These are phyloP conservation scores for Yarrowia sp. DNA, from an alignment of 805 yeast genomes.

Conservation along the genomic window DNA sequence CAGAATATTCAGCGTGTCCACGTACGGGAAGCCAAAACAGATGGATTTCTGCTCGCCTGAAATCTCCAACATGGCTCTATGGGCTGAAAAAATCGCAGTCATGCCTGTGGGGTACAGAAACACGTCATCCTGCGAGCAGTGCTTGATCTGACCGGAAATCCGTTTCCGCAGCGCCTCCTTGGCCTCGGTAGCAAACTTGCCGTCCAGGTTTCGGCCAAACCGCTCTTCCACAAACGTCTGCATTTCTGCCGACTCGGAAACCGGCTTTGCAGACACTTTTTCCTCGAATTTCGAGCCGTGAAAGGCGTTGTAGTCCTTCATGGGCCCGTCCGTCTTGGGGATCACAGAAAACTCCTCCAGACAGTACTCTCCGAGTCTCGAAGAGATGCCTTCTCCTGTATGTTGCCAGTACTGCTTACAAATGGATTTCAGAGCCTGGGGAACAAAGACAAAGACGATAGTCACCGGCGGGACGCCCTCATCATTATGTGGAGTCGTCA, in stretches of 20 bases:
- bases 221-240: slow-evolving; percentile 81
- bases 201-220: slow-evolving; percentile 86
- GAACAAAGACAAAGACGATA: slow-evolving; percentile 82
- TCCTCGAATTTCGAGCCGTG: slow-evolving; percentile 17
- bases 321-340: slow-evolving; percentile 43
- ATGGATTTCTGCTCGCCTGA: slow-evolving; percentile 58
- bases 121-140: slow-evolving; percentile 64
- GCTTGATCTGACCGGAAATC: slow-evolving; percentile 70
- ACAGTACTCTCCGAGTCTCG: slow-evolving; percentile 86
- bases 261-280: slow-evolving; percentile 40
- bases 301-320: slow-evolving; percentile 4
- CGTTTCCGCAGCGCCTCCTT: slow-evolving; percentile 75
- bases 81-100: slow-evolving; percentile 88
- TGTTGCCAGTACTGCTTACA: slow-evolving; percentile 97
- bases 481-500: slow-evolving; percentile 60
- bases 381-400: slow-evolving; percentile 94
- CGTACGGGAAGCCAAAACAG: slow-evolving; percentile 96
- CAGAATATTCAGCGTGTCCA: slow-evolving; percentile 85
- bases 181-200: slow-evolving; percentile 76
- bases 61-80: slow-evolving; percentile 52
- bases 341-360: slow-evolving; percentile 59
- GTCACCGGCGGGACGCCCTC: slow-evolving; percentile 51
- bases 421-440: slow-evolving; percentile 60
- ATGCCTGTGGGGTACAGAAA: slow-evolving; percentile 89
- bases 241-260: slow-evolving; percentile 53